These are phyloP conservation scores for Arabidopsis suecica DNA, from an alignment of 345 rosid genomes.

Conservation along the genomic window DNA sequence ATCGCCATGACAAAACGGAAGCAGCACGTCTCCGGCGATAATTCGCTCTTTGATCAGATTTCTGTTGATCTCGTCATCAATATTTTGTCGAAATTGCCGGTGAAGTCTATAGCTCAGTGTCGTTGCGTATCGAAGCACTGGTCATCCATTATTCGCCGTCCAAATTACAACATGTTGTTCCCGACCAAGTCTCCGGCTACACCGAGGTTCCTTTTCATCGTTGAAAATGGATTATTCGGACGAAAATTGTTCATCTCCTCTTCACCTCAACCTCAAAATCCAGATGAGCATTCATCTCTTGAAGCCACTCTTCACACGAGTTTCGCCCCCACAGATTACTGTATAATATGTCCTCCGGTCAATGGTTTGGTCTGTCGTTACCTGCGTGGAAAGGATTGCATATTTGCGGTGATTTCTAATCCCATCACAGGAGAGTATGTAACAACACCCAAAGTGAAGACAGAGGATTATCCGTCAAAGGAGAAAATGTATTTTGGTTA, in stretches of 20 bases:
- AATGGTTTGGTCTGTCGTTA: neutral
- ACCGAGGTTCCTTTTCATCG: neutral
- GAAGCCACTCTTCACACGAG: neutral
- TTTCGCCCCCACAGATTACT: neutral
- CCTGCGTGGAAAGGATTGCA: neutral
- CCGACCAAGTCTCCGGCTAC: neutral
- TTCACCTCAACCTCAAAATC: neutral
- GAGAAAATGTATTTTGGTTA: neutral
- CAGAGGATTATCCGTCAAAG: too few species aligned
- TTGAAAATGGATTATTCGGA: neutral
- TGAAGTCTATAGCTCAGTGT: neutral
- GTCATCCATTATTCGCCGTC: neutral
- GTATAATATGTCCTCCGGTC: neutral
- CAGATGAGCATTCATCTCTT: neutral
- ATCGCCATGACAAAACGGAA: neutral
- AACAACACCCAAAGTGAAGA: neutral
- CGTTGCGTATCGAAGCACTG: neutral
- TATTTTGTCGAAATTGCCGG: neutral
- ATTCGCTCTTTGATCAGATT: neutral
- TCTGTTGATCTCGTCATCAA: neutral
- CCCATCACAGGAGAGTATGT: neutral
- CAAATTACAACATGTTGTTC: neutral
- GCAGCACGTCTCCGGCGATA: neutral
- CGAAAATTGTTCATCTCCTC: neutral
- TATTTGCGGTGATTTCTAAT: neutral